These are phyloP conservation scores for Polyporus arcularius DNA, from an alignment of 768 basidiomycete species.

Conservation along the genomic window DNA sequence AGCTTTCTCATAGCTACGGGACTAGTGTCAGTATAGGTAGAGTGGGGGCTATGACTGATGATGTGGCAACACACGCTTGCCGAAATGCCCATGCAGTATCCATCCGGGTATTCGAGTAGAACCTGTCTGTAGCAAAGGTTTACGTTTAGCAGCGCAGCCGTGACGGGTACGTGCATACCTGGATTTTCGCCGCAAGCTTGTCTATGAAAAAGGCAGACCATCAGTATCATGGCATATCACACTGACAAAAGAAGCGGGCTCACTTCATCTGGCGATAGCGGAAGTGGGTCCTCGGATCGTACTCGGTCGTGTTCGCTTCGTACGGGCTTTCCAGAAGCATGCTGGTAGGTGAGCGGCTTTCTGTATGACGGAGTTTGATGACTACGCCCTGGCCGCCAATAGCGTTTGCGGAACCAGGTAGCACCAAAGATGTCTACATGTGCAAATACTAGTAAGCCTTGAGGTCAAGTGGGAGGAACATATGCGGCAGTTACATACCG, in stretches of 20 bases:
- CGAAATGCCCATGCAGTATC: slow-evolving; percentile 72
- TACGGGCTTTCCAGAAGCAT: slow-evolving; percentile 80
- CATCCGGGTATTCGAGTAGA: slow-evolving; percentile 48
- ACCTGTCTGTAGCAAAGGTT: slow-evolving; percentile 6
- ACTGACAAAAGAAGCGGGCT: slow-evolving; percentile 15
- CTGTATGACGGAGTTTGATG: slow-evolving; percentile 76
- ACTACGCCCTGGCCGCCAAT: slow-evolving; percentile 74
- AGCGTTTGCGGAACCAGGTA: slow-evolving; percentile 63
- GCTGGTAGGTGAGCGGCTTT: slow-evolving; percentile 67
- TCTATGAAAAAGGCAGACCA: background rate
- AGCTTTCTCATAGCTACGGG: slow-evolving; percentile 57
- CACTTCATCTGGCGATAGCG: slow-evolving; percentile 82
- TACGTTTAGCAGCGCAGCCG: too few species aligned
- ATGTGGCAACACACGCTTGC: slow-evolving; percentile 35
- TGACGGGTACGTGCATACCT: slow-evolving; percentile 29
- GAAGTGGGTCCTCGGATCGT: slow-evolving; percentile 46
- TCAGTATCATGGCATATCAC: too few species aligned
- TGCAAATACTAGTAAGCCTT: background rate
- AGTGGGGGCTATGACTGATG: too few species aligned
- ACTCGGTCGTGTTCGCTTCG: slow-evolving; percentile 52
- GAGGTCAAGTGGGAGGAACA: background rate
- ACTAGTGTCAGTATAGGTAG: too few species aligned
- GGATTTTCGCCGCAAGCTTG: slow-evolving; percentile 51
- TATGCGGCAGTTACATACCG: slow-evolving; percentile 28
- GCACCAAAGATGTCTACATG: slow-evolving; percentile 55